Evolutionary conservation across 345 rosid species (phyloP).

Genomic region (Gossypium mustelinum): DNA sequence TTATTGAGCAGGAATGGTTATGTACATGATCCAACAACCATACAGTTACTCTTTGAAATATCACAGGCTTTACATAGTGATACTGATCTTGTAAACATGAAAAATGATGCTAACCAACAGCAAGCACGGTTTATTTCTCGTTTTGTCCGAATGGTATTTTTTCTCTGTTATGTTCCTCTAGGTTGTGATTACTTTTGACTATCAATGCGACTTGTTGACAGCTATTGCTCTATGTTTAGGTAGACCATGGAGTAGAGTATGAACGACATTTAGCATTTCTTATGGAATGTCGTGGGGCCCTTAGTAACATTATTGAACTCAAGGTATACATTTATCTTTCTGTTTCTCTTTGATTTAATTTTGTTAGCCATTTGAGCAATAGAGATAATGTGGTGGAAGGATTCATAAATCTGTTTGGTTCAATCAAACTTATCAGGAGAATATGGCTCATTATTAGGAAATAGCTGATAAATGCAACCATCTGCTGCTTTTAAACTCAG

Average conservation of each 20-base stretch:
- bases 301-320: slow-evolving; percentile 57
- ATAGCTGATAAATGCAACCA: background rate
- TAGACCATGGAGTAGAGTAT: slow-evolving; percentile 62
- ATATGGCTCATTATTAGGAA: background rate
- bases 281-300: slow-evolving; percentile 79
- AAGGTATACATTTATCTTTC: slow-evolving; percentile 42
- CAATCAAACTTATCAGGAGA: background rate
- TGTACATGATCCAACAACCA: slow-evolving; percentile 49
- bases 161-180: background rate
- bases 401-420: background rate
- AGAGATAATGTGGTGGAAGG: background rate
- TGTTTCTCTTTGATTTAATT: background rate
- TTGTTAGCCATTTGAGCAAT: background rate
- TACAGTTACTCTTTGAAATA: slow-evolving; percentile 72
- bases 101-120: slow-evolving; percentile 67
- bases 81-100: slow-evolving; percentile 51
- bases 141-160: slow-evolving; percentile 64
- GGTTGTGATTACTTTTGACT: background rate
- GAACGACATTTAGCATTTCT: slow-evolving; percentile 73
- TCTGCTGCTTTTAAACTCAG: background rate
- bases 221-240: slow-evolving; percentile 41
- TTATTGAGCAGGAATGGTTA: slow-evolving; percentile 54
- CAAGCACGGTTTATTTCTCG: slow-evolving; percentile 55
- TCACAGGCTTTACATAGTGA: slow-evolving; percentile 43
- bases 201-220: slow-evolving; percentile 20